Base-by-base conservation (phyloP, 2,329 filamentous ascomycete genomes). In the Ceratocystis lukuohia region DNA sequence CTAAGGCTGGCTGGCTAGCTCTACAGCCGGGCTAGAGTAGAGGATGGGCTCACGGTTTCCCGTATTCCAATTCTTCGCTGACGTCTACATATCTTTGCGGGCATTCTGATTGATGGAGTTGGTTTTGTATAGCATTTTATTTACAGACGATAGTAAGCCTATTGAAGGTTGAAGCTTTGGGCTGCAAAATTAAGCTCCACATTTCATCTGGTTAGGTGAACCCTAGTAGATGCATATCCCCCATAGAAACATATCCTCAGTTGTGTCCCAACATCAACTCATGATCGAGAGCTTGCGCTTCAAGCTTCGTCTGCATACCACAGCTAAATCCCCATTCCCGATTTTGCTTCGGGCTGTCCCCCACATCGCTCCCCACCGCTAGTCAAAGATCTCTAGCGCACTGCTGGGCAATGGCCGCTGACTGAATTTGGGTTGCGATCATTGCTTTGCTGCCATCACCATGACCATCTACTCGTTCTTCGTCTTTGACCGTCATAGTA, bases 391-490 rank as follows among this genome's bases (percentile, higher is more conserved):
- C 56, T 37, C 28, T 50, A 15, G 37, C 50, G 12, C 37, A 7
- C 28, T 66, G 62, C 20, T 44, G 15, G 62, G 50, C 50, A 64
- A 64, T 64, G 62, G 62, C 46, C 17, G 46, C 25, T 64, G 46
- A 37, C 62, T 56, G 62, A 64, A 64, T 33, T 33, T 41, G 30
- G 50, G 50, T 28, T 64, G 28, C 46, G 46, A 53, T 53, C 62
- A 50, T 53, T 62, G 30, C 46, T 30, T 64, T 53, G 62, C 17
- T 46, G 41, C 45, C 61, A 61, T 63, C 45, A 57, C 71, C 74
- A 97, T 99, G 94, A 87, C 88, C 69, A 89, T 97, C 76, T 97
- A 95, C 79, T 92, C 91, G 68, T 96, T 99, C 78, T 96, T 96
- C 81, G 96, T 99, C 74, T 99, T 99, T 76, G 94, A 99, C 79